These are phyloP conservation scores for Aureobasidium sp. DNA, from an alignment of 2,329 filamentous ascomycete genomes.

Conservation along the genomic window DNA sequence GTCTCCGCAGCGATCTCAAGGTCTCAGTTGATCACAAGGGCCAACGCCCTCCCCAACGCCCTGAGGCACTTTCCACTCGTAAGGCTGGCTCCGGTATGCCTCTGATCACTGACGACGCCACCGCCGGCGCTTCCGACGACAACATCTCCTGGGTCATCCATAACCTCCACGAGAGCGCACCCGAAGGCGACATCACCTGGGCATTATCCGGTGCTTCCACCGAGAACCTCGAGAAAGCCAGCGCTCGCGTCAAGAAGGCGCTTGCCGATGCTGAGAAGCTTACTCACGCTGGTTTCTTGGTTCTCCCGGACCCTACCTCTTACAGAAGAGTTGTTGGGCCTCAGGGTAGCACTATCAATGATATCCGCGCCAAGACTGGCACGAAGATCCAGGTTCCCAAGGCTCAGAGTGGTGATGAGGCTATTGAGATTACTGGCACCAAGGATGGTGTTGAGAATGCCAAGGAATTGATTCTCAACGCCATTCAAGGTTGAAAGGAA, in stretches of 20 bases:
- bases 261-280: constrained; percentile 64
- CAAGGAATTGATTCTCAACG: constrained; percentile 69
- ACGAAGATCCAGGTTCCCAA: constrained; percentile 88
- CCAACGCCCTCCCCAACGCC: constrained; percentile 65
- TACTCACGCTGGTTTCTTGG: constrained; percentile 74
- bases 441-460: constrained; percentile 78
- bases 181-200: constrained; percentile 67
- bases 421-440: constrained; percentile 81
- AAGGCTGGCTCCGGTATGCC: constrained; percentile 59
- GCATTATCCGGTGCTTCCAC: constrained; percentile 65
- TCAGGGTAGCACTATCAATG: constrained; percentile 84
- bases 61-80: constrained; percentile 43
- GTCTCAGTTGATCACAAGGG: constrained; percentile 90
- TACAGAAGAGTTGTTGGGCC: constrained; percentile 88
- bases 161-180: constrained; percentile 64
- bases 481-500: constrained; percentile 3
- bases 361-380: constrained; percentile 83
- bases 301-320: constrained; percentile 79
- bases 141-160: constrained; percentile 80
- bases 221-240: constrained; percentile 77
- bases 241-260: constrained; percentile 63
- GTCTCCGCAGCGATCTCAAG: constrained; percentile 74
- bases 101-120: constrained; percentile 79
- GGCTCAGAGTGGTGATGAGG: constrained; percentile 65
- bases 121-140: constrained; percentile 45